A percentile compares a stretch with the other conserved stretches of the same genome.
phyloP scores from a whole-genome alignment of 2,329 filamentous ascomycete genomes.

The Paecilomyces fulvus region DNA sequence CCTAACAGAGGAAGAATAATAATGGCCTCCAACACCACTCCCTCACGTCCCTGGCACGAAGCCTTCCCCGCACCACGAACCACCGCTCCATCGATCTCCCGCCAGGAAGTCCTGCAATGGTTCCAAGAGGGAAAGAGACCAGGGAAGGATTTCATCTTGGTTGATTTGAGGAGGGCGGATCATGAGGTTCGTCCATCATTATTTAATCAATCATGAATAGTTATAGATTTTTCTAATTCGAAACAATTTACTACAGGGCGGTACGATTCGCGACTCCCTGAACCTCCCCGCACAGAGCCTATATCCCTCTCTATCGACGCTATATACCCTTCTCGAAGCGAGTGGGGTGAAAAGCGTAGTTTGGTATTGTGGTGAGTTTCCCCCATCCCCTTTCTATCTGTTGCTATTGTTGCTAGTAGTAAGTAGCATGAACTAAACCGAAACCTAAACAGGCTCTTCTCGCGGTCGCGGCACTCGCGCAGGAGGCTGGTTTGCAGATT shows the following conservation, averaged over 20 bases:
- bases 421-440: no score
- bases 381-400: neutral
- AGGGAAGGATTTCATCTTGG: neutral
- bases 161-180: neutral
- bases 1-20: neutral
- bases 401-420: neutral
- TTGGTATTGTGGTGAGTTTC: constrained; percentile 35
- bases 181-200: neutral
- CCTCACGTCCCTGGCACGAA: neutral
- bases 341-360: constrained; percentile 25
- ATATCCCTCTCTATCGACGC: constrained; percentile 26
- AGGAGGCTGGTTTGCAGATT: constrained; percentile 49
- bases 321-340: constrained; percentile 24
- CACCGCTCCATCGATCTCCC: neutral
- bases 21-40: neutral
- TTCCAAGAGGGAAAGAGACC: neutral
- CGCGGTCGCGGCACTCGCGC: constrained; percentile 46
- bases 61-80: neutral
- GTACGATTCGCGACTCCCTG: constrained; percentile 51
- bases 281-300: constrained; percentile 36
- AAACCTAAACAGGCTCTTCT: constrained; percentile 41
- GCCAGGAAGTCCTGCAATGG: neutral
- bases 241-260: constrained; percentile 38
- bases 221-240: no score
- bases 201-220: neutral